These are phyloP conservation scores for Herpotrichia juniperi DNA, from an alignment of 2,329 filamentous ascomycete genomes.

Conservation along the genomic window DNA sequence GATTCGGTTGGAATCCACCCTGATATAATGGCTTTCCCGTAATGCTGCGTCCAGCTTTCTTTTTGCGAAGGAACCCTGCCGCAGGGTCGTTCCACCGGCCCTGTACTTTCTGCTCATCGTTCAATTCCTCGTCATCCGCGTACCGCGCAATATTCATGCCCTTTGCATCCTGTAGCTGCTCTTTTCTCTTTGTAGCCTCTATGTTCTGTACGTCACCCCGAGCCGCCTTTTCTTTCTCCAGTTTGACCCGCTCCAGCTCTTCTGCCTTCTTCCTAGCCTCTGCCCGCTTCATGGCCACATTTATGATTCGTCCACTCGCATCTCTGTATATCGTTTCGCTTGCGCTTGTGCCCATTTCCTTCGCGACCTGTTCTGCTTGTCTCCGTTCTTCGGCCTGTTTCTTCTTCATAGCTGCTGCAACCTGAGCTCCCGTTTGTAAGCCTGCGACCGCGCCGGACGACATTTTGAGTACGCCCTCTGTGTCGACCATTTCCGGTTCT, in stretches of 20 bases:
- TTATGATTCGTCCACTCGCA: slow-evolving; percentile 91
- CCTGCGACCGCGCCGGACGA: slow-evolving; percentile 87
- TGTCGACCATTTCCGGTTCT: slow-evolving; percentile 45
- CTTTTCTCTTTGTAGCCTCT: slow-evolving; percentile 67
- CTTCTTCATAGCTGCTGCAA: slow-evolving; percentile 62
- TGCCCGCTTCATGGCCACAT: slow-evolving; percentile 87
- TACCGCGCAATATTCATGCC: slow-evolving; percentile 79
- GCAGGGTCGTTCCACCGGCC: slow-evolving; percentile 95
- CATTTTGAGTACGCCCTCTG: slow-evolving; percentile 65
- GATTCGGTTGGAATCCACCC: slow-evolving; percentile 83
- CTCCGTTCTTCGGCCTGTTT: slow-evolving; percentile 69
- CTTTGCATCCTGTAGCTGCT: slow-evolving; percentile 78
- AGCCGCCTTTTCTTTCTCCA: slow-evolving; percentile 70
- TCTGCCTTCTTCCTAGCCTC: slow-evolving; percentile 82
- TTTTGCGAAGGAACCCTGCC: slow-evolving; percentile 72
- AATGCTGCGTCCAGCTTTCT: slow-evolving; percentile 50
- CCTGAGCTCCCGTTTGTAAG: slow-evolving; percentile 81
- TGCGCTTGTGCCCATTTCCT: slow-evolving; percentile 47
- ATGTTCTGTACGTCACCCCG: slow-evolving; percentile 85
- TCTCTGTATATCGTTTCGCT: slow-evolving; percentile 91
- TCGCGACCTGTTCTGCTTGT: slow-evolving; percentile 49
- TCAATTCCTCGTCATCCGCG: slow-evolving; percentile 86
- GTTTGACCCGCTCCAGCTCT: slow-evolving; percentile 69
- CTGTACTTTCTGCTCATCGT: slow-evolving; percentile 76
- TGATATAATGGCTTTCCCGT: slow-evolving; percentile 73